Evolutionary conservation across 23 red algal species (phyloP), one percentile per base, ranked within the genome.

Genomic region (Gracilariopsis chorda): DNA sequence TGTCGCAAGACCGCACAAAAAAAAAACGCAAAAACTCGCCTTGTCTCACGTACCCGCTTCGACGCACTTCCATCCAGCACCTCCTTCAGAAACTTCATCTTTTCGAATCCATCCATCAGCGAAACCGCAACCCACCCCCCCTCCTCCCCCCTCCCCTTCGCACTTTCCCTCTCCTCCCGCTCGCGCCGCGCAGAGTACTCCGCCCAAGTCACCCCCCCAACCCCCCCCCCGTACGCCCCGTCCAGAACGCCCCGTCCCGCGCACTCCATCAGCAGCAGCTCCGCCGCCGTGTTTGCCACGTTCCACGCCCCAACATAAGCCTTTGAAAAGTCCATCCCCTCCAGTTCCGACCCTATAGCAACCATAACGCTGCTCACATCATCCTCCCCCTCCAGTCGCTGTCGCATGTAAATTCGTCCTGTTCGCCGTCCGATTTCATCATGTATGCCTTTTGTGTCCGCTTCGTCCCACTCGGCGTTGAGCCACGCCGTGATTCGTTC

Each of bases 221-320:
- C 36, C 4, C 47, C 55, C 3, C 47, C 16, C 29, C n/a, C 7
- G 2, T 32, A 5, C 10, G 70, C 70, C 28, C 30, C 20, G 20
- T 19, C 3, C 33, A 10, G 3, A 48, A 62, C 29, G 12, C 51
- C 14, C 32, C 27, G 43, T 28, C 23, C 29, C 2, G 40, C 48
- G 34, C 24, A 59, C 8, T 32, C 39, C 2, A n/a, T 2, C 28
- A 90, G 30, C 37, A 90, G 30, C 49, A 90, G 51, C 35, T 78
- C 86, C 30, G 67, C 67, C 0, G 72, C 70, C 19, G 44, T 47
- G 59, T 64, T 64, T 9, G 86, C 86, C 37, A 64, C 86, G 39
- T 47, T 39, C 70, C 68, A 90, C 21, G 86, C 16, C 17, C 70
- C 86, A 48, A 77, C 70, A 33, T 56, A 88, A 5, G 84, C 70